phyloP scores from a whole-genome alignment of 306 rosid species.

The Malus fusca region DNA sequence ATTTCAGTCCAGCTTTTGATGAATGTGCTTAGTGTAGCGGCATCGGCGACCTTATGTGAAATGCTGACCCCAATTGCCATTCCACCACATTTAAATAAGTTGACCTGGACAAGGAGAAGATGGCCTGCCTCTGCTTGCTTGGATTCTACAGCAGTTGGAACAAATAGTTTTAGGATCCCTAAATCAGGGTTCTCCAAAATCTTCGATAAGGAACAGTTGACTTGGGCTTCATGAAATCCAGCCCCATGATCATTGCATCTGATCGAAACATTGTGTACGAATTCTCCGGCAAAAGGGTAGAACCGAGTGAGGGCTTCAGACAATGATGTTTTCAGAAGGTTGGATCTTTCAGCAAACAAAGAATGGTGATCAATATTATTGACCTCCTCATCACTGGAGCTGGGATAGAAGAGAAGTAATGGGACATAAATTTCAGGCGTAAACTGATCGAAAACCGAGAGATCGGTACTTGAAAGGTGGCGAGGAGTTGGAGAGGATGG shows the following conservation, averaged over 20 bases:
- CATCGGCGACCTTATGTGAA: neutral
- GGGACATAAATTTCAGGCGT: neutral
- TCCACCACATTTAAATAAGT: neutral
- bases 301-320: conserved; percentile 6
- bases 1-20: neutral
- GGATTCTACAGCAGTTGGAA: neutral
- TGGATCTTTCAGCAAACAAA: neutral
- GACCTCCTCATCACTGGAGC: neutral
- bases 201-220: neutral
- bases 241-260: conserved; percentile 20
- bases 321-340: neutral
- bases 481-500: neutral
- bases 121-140: neutral
- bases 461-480: neutral
- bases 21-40: neutral
- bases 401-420: conserved; percentile 1
- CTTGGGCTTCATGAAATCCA: conserved; percentile 3
- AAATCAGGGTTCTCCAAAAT: conserved; percentile 1
- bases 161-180: neutral
- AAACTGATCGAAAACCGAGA: neutral
- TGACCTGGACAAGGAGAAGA: neutral
- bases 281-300: conserved; percentile 7
- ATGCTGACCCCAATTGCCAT: neutral
- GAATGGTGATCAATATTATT: neutral
- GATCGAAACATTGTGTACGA: neutral